Conservation (phyloP, 2,329 filamentous ascomycete species). For the Clarireedia homoeocarpa region DNA sequence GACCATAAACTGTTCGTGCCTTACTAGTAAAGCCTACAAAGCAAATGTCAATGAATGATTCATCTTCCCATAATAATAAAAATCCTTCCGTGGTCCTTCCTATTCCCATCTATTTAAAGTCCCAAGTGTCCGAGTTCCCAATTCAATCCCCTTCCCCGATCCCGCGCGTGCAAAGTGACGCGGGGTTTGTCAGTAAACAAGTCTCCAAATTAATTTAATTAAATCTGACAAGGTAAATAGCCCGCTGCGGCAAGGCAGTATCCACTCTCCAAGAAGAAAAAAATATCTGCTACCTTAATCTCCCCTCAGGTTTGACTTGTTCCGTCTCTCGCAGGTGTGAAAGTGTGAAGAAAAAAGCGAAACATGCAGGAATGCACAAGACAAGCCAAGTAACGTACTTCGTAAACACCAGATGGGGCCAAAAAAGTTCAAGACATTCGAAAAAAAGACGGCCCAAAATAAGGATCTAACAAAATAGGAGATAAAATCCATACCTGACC, state of each 20-base stretch:
- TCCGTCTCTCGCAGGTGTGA: not conserved
- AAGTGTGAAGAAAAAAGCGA: not conserved
- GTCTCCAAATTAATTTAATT: conserved; percentile 2
- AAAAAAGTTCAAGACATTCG: not conserved
- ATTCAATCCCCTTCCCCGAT: too few species aligned
- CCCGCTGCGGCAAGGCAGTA: not conserved
- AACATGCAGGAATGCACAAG: conserved; percentile 1
- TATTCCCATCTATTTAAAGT: not conserved
- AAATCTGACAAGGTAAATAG: not conserved
- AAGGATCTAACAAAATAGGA: not conserved
- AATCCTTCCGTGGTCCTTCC: not conserved
- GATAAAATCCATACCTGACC: conserved; percentile 68
- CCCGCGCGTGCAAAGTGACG: not conserved
- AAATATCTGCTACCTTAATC: conserved; percentile 4
- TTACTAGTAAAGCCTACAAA: conserved; percentile 77
- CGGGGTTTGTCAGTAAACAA: conserved; percentile 5
- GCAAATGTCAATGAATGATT: conserved; percentile 57
- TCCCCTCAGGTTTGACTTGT: not conserved
- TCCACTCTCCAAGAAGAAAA: conserved; percentile 2
- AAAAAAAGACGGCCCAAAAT: conserved; percentile 19
- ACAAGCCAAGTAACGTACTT: conserved; percentile 10
- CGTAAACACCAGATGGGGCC: conserved; percentile 8
- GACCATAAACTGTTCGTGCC: conserved; percentile 90
- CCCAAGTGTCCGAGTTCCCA: not conserved
- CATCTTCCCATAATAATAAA: conserved; percentile 12